phyloP scores from a whole-genome alignment of 78 protist genomes.

The Emiliania huxleyi region DNA sequence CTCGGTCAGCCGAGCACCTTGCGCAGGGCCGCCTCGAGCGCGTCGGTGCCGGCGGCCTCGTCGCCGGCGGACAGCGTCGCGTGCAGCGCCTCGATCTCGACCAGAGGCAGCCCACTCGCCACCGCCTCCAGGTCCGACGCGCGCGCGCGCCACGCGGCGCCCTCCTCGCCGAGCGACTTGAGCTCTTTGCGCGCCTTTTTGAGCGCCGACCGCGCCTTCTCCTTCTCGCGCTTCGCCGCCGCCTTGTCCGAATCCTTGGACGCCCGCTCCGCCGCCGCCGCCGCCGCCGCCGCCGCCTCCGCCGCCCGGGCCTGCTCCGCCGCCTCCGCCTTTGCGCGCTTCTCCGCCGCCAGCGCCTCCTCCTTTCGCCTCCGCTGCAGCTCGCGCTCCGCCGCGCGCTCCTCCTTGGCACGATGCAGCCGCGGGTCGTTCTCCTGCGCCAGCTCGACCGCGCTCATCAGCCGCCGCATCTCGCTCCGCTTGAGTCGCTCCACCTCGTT shows the following conservation, averaged over 20 bases:
- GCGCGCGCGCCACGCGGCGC: neutral
- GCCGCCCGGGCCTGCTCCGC: too few species aligned
- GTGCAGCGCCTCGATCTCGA: neutral
- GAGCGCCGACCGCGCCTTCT: conserved; percentile 6
- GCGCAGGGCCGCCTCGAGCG: too few species aligned
- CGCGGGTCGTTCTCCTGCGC: conserved; percentile 21
- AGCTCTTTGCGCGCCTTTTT: neutral
- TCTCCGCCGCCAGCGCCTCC: neutral
- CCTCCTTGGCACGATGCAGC: neutral
- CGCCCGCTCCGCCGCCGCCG: neutral
- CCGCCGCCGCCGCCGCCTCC: too few species aligned
- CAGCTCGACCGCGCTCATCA: neutral
- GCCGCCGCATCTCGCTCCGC: neutral
- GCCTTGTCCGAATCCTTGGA: neutral
- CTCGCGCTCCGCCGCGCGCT: neutral
- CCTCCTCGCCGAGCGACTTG: neutral
- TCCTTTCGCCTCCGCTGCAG: neutral
- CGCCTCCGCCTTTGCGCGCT: too few species aligned
- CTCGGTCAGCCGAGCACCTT: too few species aligned
- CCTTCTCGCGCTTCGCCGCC: neutral
- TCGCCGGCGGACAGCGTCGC: too few species aligned
- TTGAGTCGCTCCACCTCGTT: neutral
- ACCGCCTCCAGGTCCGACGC: neutral
- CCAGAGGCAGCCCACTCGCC: neutral
- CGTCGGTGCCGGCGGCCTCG: too few species aligned